phyloP scores from a whole-genome alignment of 2,329 filamentous ascomycete species.

The Nigrospora sphaerica region DNA sequence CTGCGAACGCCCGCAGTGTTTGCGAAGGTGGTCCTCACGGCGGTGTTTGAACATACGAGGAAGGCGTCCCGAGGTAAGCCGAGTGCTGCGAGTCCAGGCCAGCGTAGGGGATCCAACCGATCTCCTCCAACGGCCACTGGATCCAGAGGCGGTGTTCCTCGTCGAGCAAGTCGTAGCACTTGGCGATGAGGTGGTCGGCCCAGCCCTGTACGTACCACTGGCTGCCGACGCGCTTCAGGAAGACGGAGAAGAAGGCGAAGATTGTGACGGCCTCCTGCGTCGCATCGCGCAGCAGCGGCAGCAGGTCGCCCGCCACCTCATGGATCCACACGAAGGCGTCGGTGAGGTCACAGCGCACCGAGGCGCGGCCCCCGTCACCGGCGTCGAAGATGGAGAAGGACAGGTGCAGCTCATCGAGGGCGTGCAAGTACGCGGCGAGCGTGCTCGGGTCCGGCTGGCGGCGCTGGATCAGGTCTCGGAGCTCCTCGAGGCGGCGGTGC shows the following conservation, averaged over 20 bases:
- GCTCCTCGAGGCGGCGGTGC: not conserved
- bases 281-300: conserved; percentile 13
- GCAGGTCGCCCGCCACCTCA: conserved; percentile 14
- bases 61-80: no score
- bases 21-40: no score
- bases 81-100: no score
- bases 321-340: conserved; percentile 26
- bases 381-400: conserved; percentile 3
- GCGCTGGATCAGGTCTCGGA: not conserved
- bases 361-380: not conserved
- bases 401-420: conserved; percentile 7
- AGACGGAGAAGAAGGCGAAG: conserved; percentile 15
- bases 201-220: conserved; percentile 13
- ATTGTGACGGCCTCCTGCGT: conserved; percentile 22
- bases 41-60: no score
- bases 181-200: conserved; percentile 8
- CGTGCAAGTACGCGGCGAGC: not conserved
- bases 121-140: conserved; percentile 11
- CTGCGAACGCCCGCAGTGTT: no score
- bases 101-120: conserved; percentile 13
- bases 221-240: conserved; percentile 5
- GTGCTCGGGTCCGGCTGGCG: not conserved
- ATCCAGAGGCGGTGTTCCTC: conserved; percentile 10
- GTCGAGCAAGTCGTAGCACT: conserved; percentile 7
- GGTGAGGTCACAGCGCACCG: conserved; percentile 3